Evolutionary conservation across 148 eudicot species (phyloP), one percentile per base, ranked within the genome.

Genomic region (Rhododendron molle): DNA sequence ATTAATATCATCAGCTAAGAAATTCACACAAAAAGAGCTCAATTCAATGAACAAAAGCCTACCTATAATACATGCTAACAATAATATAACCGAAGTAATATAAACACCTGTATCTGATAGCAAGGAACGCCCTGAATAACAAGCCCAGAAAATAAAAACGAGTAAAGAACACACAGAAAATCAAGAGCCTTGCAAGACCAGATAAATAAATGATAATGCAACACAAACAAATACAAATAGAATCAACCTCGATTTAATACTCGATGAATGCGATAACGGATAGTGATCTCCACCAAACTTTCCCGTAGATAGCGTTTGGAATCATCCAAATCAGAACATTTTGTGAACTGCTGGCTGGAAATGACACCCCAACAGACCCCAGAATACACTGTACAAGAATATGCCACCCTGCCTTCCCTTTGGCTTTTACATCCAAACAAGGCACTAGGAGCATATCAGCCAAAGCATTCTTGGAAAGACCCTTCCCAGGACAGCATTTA

Each of bases 361-460:
- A 13, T 46, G 77, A 65, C 38, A 47, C 67, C 79, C 74, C 71
- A 71, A 71, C 44, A 34, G 81, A 80, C n/a, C 65, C 80, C 83
- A 47, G 76, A 36, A 62, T 43, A 52, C 30, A 88, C 89, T 88
- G 71, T 88, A 88, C 90, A 88, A 85, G 56, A 72, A 87, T 58
- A 83, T 21, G 83, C 83, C 86, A 52, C 43, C 74, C 47, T 36
- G 60, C 85, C 23, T 83, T 49, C 56, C 82, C 56, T 78, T 40
- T 5, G 77, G 72, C 78, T 50, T 34, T 36, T 18, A 62, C 7
- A 30, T 65, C 34, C 67, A 23, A 62, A 34, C 77, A 30, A 2
- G 76, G 43, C 43, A 28, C 2, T 62, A 43, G 77, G 60, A 47
- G 49, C 81, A 34, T 58, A 73, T 65, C 36, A 67, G 28, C 69